Conservation (phyloP, 2,329 filamentous ascomycete species). For the Paecilomyces fulvus region DNA sequence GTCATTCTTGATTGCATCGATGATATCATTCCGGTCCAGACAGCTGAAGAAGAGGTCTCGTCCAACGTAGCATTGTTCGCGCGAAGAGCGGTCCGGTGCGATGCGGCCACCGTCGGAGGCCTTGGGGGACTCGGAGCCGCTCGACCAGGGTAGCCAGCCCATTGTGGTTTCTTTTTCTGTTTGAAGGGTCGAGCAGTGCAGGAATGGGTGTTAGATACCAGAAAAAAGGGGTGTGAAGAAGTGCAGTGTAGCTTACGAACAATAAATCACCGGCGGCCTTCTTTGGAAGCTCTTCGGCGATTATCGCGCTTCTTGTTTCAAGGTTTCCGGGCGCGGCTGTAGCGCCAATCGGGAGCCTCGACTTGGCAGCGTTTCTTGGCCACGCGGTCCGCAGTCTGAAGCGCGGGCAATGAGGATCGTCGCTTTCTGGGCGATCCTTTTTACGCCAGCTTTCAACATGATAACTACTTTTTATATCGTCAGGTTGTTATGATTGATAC, state of each 20-base stretch:
- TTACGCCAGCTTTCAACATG: background rate
- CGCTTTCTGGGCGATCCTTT: background rate
- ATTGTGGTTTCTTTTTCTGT: constrained; percentile 27
- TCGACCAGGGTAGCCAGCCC: constrained; percentile 45
- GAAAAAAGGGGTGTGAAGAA: background rate
- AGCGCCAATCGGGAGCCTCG: background rate
- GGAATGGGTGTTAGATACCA: background rate
- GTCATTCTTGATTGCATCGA: constrained; percentile 61
- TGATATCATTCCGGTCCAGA: constrained; percentile 69
- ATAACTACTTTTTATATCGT: background rate
- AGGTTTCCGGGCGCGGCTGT: background rate
- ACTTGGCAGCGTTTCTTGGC: background rate
- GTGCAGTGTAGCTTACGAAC: background rate
- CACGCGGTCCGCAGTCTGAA: background rate
- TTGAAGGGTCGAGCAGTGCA: background rate
- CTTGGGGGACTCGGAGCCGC: constrained; percentile 37
- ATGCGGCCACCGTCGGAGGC: constrained; percentile 55
- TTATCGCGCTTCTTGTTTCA: background rate
- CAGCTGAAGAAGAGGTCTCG: constrained; percentile 84
- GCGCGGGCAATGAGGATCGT: background rate
- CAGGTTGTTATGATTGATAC: background rate
- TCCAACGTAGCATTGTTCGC: constrained; percentile 79
- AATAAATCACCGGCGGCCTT: background rate
- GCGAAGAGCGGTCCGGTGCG: constrained; percentile 76
- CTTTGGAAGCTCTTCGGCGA: background rate